These are phyloP conservation scores for Pleurotus pulmonarius DNA, from an alignment of 768 basidiomycete genomes.

Conservation along the genomic window DNA sequence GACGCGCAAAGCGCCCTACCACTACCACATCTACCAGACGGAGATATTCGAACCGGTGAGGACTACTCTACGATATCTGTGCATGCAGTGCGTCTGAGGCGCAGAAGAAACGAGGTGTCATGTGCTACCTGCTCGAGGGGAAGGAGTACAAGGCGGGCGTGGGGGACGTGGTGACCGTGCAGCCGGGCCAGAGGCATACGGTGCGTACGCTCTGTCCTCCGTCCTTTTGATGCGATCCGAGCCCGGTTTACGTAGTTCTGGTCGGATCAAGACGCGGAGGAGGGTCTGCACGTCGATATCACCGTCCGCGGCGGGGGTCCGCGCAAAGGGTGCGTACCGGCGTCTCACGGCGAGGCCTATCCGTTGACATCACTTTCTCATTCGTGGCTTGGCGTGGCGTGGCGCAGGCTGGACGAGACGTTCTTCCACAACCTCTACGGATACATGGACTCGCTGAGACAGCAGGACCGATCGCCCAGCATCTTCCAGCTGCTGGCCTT, in stretches of 20 bases:
- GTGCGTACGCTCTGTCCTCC: not conserved
- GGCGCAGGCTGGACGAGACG: not conserved
- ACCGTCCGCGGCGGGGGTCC: not conserved
- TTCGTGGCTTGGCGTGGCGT: not conserved
- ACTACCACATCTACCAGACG: constrained; percentile 2
- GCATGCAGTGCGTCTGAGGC: not conserved
- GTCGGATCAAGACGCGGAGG: constrained; percentile 1
- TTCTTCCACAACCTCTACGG: constrained; percentile 6
- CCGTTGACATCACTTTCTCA: not conserved
- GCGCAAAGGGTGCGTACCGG: not conserved
- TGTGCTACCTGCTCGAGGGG: constrained; percentile 4
- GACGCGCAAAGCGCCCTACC: not conserved
- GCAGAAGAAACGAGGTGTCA: not conserved
- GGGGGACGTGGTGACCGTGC: not conserved
- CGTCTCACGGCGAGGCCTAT: not conserved
- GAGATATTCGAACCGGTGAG: constrained; percentile 2
- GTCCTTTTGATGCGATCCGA: not conserved
- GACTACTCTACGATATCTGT: not conserved
- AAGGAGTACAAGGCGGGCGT: not conserved
- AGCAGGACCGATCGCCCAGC: not conserved
- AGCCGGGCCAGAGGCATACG: not conserved
- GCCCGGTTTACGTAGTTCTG: not conserved
- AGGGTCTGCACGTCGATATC: not conserved
- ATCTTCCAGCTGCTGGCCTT: not conserved
- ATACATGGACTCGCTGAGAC: constrained; percentile 1